Conservation (phyloP, 148 eudicot species). For the Fagopyrum tataricum region DNA sequence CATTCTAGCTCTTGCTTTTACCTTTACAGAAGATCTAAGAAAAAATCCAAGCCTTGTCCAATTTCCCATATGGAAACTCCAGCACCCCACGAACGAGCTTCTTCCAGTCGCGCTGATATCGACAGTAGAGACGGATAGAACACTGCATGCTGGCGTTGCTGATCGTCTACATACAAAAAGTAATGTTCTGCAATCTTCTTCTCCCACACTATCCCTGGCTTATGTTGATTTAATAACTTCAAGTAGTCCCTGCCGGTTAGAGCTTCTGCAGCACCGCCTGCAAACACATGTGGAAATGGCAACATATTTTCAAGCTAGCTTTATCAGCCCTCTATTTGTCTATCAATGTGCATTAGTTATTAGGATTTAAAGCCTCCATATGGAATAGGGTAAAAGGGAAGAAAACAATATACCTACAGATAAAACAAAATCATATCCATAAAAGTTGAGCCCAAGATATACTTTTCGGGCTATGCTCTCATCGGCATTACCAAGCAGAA, state of each 20-base stretch:
- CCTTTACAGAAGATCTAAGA: conserved; percentile 68
- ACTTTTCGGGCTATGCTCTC: conserved; percentile 49
- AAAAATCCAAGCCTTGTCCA: conserved; percentile 97
- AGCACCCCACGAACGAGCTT: conserved; percentile 83
- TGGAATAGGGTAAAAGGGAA: conserved; percentile 3
- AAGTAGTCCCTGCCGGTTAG: conserved; percentile 74
- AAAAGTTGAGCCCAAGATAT: conserved; percentile 87
- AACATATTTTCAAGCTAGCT: not conserved
- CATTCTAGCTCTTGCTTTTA: no score
- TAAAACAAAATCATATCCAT: conserved; percentile 69
- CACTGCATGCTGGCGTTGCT: conserved; percentile 59
- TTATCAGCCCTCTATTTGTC: not conserved
- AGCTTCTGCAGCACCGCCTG: conserved; percentile 68
- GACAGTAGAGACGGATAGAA: conserved; percentile 82
- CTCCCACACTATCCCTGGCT: conserved; percentile 68
- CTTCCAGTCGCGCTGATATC: conserved; percentile 59
- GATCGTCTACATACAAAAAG: conserved; percentile 60
- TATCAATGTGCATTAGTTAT: not conserved
- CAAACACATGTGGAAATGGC: not conserved
- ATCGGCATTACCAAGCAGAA: conserved; percentile 43
- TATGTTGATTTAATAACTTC: conserved; percentile 63
- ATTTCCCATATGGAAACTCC: conserved; percentile 99
- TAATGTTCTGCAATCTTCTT: conserved; percentile 73
- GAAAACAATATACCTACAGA: conserved; percentile 49
- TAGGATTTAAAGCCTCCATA: not conserved